These are phyloP conservation scores for Pseudotsuga menziesii DNA, from an alignment of 75 land plant genomes.

Conservation along the genomic window DNA sequence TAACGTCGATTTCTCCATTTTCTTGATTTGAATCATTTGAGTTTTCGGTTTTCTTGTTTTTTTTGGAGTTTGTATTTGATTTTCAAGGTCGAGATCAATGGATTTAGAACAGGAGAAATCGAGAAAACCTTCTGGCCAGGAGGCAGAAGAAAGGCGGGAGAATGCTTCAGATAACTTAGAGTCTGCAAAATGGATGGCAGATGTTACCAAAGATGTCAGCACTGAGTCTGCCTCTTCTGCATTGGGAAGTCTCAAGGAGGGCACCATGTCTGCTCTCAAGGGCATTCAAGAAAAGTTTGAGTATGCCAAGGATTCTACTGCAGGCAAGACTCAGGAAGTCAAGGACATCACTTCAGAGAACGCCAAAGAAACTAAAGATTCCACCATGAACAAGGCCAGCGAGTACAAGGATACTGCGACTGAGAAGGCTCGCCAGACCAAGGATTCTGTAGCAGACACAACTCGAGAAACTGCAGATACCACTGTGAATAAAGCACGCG, in stretches of 20 bases:
- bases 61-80: too few relatives aligned
- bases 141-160: slow-evolving; percentile 11
- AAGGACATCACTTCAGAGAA: slow-evolving; percentile 13
- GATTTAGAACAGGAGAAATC: not conserved
- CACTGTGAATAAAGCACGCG: not conserved
- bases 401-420: slow-evolving; percentile 22
- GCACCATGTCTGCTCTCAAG: slow-evolving; percentile 14
- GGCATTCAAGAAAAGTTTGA: slow-evolving; percentile 23
- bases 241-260: slow-evolving; percentile 14
- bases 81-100: not conserved
- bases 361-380: slow-evolving; percentile 16
- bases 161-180: not conserved
- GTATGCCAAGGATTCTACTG: slow-evolving; percentile 12
- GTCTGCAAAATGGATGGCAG: not conserved
- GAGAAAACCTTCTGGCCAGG: not conserved
- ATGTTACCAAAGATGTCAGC: not conserved
- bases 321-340: not conserved
- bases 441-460: slow-evolving; percentile 16
- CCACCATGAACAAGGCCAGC: slow-evolving; percentile 10
- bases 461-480: not conserved
- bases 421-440: slow-evolving; percentile 16
- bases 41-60: too few relatives aligned
- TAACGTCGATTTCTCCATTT: too few relatives aligned
- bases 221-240: slow-evolving; percentile 17
- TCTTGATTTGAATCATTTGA: too few relatives aligned